These are phyloP conservation scores for Asterella californica DNA, from an alignment of 225 moss, liverwort and hornwort genomes.

Conservation along the genomic window DNA sequence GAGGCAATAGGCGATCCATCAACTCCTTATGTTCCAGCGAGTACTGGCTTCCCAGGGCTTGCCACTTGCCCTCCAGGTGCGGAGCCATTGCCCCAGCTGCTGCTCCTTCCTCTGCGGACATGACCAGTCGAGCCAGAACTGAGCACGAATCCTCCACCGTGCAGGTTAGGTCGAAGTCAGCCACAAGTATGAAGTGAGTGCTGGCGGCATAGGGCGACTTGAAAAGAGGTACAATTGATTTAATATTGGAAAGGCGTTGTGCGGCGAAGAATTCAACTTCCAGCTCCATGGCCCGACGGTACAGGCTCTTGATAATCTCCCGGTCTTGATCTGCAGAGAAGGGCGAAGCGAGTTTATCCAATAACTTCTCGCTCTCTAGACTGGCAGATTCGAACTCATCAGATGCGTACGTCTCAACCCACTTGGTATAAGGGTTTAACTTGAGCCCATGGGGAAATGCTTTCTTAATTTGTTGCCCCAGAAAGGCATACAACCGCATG, in stretches of 20 bases:
- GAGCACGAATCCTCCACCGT: constrained; percentile 83
- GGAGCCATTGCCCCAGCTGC: constrained; percentile 27
- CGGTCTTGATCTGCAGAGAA: constrained; percentile 40
- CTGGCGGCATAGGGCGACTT: constrained; percentile 38
- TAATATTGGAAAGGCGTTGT: constrained; percentile 32
- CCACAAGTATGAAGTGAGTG: constrained; percentile 49
- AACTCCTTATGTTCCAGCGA: constrained; percentile 51
- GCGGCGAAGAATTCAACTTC: constrained; percentile 77
- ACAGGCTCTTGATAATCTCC: constrained; percentile 44
- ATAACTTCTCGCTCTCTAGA: constrained; percentile 54
- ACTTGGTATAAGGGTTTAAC: constrained; percentile 50
- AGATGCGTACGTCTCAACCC: constrained; percentile 85
- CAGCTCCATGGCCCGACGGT: constrained; percentile 68
- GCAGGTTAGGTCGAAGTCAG: constrained; percentile 93
- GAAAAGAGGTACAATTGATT: constrained; percentile 50
- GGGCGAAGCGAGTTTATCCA: constrained; percentile 50
- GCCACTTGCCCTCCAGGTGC: constrained; percentile 57
- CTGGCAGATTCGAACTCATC: constrained; percentile 64
- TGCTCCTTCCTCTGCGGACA: constrained; percentile 25
- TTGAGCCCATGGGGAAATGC: constrained; percentile 3
- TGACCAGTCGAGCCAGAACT: constrained; percentile 55
- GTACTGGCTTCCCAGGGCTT: constrained; percentile 59
- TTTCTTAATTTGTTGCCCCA: constrained; percentile 62
- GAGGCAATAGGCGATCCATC: constrained; percentile 24
- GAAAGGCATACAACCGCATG: constrained; percentile 82